These are phyloP conservation scores for Micractinium sp. DNA, from an alignment of 139 green algal species.

Conservation along the genomic window DNA sequence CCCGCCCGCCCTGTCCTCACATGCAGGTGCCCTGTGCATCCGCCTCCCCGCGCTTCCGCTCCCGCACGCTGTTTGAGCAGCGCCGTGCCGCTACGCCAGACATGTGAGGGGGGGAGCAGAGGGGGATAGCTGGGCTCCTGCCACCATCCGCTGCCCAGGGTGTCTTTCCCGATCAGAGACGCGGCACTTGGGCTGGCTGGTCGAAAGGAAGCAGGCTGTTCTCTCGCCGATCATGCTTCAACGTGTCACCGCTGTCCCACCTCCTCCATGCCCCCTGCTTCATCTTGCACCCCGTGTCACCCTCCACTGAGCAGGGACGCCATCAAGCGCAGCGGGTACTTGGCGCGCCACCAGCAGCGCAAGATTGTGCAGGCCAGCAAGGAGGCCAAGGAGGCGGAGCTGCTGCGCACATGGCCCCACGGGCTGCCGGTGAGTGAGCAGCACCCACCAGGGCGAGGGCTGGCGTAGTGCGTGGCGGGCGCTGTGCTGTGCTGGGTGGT, in stretches of 20 bases:
- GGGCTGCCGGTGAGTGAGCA: constrained; percentile 15
- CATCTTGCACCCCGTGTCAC: background rate
- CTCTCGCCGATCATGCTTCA: background rate
- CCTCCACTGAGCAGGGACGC: constrained; percentile 5
- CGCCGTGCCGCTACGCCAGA: constrained; percentile 1
- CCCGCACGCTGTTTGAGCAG: constrained; percentile 1
- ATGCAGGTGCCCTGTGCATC: background rate
- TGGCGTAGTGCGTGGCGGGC: background rate
- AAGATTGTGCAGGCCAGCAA: background rate
- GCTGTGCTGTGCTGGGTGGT: background rate
- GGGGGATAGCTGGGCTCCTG: background rate
- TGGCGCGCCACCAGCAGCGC: background rate
- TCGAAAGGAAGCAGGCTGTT: too few species aligned
- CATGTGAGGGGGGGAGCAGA: background rate
- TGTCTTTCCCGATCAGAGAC: background rate
- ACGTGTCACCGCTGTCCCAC: background rate
- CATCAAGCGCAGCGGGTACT: background rate
- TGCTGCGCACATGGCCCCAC: constrained; percentile 7
- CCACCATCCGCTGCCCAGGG: background rate
- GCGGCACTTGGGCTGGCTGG: too few species aligned
- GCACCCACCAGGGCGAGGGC: background rate
- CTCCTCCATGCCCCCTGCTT: background rate
- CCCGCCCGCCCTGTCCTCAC: background rate
- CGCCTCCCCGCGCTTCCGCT: background rate
- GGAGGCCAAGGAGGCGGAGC: background rate